Conservation (phyloP, 2,329 filamentous ascomycete species). For the Alternaria angustiovoidea region DNA sequence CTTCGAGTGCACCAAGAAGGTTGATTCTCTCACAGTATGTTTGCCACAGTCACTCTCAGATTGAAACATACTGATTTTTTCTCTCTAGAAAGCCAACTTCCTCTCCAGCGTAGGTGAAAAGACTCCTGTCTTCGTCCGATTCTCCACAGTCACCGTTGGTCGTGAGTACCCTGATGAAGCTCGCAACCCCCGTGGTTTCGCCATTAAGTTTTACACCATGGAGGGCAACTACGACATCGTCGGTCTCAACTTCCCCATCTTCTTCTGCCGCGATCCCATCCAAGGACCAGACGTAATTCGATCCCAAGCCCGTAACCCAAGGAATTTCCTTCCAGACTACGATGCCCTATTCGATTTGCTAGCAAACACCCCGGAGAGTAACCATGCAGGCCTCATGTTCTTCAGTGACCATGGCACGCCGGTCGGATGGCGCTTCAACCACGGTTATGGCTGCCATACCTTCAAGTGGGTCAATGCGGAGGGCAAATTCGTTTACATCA, state of each 20-base stretch:
- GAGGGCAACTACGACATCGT: constrained; percentile 62
- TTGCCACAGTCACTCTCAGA: background rate
- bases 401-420: constrained; percentile 62
- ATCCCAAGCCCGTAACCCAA: constrained; percentile 57
- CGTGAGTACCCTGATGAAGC: constrained; percentile 57
- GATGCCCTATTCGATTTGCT: constrained; percentile 60
- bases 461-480: constrained; percentile 59
- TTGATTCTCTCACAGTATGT: constrained; percentile 42
- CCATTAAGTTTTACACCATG: constrained; percentile 60
- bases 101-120: constrained; percentile 51
- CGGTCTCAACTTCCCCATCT: constrained; percentile 59
- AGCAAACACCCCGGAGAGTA: constrained; percentile 58
- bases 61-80: background rate
- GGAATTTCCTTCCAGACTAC: constrained; percentile 60
- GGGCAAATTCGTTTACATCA: constrained; percentile 61
- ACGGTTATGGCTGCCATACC: constrained; percentile 57
- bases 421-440: constrained; percentile 53
- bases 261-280: constrained; percentile 60
- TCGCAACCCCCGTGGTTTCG: constrained; percentile 59
- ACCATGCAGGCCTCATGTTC: constrained; percentile 60
- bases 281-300: constrained; percentile 59
- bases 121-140: constrained; percentile 56
- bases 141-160: constrained; percentile 56
- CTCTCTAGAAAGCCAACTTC: constrained; percentile 52
- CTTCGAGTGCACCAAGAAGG: constrained; percentile 56